Conservation (phyloP, 108 stramenopile species). For the Bacterosira constricta region DNA sequence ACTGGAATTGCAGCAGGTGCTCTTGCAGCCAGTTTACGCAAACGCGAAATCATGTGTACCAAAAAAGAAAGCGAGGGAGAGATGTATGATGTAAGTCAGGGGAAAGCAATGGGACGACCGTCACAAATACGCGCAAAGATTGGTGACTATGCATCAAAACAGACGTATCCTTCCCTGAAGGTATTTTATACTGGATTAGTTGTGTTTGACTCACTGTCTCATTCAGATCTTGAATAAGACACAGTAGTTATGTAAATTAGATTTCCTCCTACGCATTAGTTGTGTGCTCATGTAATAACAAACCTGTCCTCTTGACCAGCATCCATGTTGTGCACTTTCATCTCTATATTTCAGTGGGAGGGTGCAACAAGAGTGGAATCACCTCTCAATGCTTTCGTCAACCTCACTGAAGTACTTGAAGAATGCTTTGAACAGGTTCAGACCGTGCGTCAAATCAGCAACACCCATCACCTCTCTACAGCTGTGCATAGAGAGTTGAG, state of each 20-base stretch:
- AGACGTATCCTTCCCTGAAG: slow-evolving; percentile 5
- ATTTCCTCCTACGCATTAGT: no score
- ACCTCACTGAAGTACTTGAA: slow-evolving; percentile 71
- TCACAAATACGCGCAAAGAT: slow-evolving; percentile 42
- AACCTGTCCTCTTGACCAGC: no score
- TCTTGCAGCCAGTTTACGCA: slow-evolving; percentile 59
- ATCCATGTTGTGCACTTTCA: no score
- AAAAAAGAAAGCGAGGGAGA: slow-evolving; percentile 3
- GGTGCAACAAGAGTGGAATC: no score
- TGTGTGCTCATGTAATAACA: no score
- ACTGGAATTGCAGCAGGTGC: slow-evolving; percentile 83
- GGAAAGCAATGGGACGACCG: slow-evolving; percentile 66
- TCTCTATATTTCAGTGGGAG: no score
- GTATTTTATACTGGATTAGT: slow-evolving; percentile 33
- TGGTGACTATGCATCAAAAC: neutral
- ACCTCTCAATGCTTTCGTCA: slow-evolving; percentile 68
- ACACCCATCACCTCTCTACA: slow-evolving; percentile 90
- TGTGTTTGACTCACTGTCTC: slow-evolving; percentile 19
- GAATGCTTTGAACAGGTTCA: slow-evolving; percentile 70
- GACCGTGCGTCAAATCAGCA: slow-evolving; percentile 73
- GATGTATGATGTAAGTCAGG: slow-evolving; percentile 65
- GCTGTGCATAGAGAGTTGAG: slow-evolving; percentile 92
- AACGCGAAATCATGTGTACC: neutral
- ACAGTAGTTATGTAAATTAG: slow-evolving; percentile 1
- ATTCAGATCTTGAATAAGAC: neutral